Evolutionary conservation across 352 stramenopile genomes (phyloP).

Genomic region (Phytopythium ostracodes): DNA sequence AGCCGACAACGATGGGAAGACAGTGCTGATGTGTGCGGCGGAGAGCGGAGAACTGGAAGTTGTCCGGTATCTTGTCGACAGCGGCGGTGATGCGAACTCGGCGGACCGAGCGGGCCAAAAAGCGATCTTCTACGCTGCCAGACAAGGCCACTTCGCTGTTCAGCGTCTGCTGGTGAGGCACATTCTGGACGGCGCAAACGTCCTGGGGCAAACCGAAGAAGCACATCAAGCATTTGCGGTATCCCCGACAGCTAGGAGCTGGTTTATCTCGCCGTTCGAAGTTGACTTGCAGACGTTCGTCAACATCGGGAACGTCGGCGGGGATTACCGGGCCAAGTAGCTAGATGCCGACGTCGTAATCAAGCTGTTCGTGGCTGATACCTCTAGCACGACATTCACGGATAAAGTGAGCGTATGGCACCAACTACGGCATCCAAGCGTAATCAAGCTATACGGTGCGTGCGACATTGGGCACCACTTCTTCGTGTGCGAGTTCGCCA

Average conservation of each 20-base stretch:
- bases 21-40: not conserved
- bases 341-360: not conserved
- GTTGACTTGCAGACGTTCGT: not conserved
- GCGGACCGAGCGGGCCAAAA: too few species aligned
- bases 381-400: not conserved
- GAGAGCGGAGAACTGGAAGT: not conserved
- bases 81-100: not conserved
- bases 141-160: too few species aligned
- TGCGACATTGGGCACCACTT: constrained; percentile 22
- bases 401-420: constrained; percentile 19
- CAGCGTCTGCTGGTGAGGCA: too few species aligned
- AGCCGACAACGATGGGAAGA: not conserved
- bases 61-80: not conserved
- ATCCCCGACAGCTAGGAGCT: too few species aligned
- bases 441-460: constrained; percentile 25
- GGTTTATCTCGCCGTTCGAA: not conserved
- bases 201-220: too few species aligned
- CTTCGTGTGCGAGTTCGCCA: constrained; percentile 23
- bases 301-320: not conserved
- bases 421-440: constrained; percentile 17
- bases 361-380: not conserved
- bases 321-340: not conserved
- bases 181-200: too few species aligned
- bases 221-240: too few species aligned
- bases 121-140: too few species aligned